Evolutionary conservation across 805 yeast species (phyloP), one percentile per base, ranked within the genome.

Genomic region (Cyberlindnera suaveolens): DNA sequence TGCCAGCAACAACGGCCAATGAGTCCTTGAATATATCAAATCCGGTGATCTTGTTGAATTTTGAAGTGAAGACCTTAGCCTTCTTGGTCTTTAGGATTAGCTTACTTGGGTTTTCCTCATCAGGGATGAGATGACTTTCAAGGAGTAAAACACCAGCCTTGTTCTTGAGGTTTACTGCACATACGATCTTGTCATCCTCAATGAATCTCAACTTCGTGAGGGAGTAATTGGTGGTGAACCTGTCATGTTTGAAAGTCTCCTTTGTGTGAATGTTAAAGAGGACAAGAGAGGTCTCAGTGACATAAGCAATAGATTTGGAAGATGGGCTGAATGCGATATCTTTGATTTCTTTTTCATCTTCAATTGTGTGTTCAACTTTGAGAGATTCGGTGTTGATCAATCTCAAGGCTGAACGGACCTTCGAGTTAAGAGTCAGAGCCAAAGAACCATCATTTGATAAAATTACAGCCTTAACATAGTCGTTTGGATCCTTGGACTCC

Each of bases 371-470:
- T 35, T 68, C 71, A 45, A 75, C 74, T 38, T 74, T 77, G 44
- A 86, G 64, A 23, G 75, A 66, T 6, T 69, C 73, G 6, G 75
- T 72, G 49, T 81, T 77, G 47, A 87, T 74, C 17, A 84, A 65
- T 54, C 76, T 77, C 16, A 86, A 67, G 0, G 87, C 77, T 1
- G 93, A 39, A 8, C 46, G 91, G 6, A 70, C 64, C 18, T 72
- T 68, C 1, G 91, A 80, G 20, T 90, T 79, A 45, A 86, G 79
- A 44, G 85, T 67, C 3, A 82, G 85, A 6, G 86, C 86, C 9
- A 77, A 66, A 3, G 77, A 57, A n/a, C 78, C 80, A 54, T 81
- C 81, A 17, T 67, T 64, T 0, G 89, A 67, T 19, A 85, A 59
- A 27, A 69, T 65, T 4, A 86, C 74, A 17, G 76, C 62, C 58